Evolutionary conservation across 2,329 filamentous ascomycete species (phyloP).

Genomic region (Colletotrichum lindemuthianum): DNA sequence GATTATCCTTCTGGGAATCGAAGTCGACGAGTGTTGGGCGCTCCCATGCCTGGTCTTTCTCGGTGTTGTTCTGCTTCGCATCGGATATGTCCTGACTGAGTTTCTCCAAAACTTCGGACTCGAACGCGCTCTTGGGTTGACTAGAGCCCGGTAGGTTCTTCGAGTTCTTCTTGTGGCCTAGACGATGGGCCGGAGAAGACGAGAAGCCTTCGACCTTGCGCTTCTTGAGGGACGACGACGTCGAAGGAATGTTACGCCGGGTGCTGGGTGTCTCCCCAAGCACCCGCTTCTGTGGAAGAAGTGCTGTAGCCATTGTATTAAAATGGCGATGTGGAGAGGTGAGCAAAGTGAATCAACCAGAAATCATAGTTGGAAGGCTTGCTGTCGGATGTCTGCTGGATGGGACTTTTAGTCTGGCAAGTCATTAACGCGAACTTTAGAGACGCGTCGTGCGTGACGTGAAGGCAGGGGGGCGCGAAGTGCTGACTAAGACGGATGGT

Average conservation of each 20-base stretch:
- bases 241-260: slow-evolving; percentile 69
- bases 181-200: slow-evolving; percentile 64
- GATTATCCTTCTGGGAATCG: slow-evolving; percentile 67
- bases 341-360: slow-evolving; percentile 16
- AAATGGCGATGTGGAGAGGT: slow-evolving; percentile 4
- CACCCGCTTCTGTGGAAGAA: slow-evolving; percentile 77
- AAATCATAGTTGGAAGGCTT: slow-evolving; percentile 18
- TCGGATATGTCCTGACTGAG: slow-evolving; percentile 92
- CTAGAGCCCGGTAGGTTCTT: slow-evolving; percentile 75
- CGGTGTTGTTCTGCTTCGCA: slow-evolving; percentile 85
- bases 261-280: slow-evolving; percentile 74
- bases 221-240: slow-evolving; percentile 76
- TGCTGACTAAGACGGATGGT: slow-evolving; percentile 12
- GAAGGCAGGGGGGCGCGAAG: slow-evolving; percentile 35
- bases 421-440: slow-evolving; percentile 16
- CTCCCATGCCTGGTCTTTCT: slow-evolving; percentile 94
- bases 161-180: slow-evolving; percentile 71
- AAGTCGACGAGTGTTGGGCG: slow-evolving; percentile 65
- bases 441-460: slow-evolving; percentile 52
- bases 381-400: slow-evolving; percentile 30
- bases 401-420: slow-evolving; percentile 21
- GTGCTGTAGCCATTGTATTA: slow-evolving; percentile 57
- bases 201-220: slow-evolving; percentile 77
- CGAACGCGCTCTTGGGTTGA: slow-evolving; percentile 90
- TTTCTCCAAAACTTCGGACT: slow-evolving; percentile 93